Evolutionary conservation across 2,329 filamentous ascomycete species (phyloP), one percentile per base, ranked within the genome.

Genomic region (Bipolaris zeicola): DNA sequence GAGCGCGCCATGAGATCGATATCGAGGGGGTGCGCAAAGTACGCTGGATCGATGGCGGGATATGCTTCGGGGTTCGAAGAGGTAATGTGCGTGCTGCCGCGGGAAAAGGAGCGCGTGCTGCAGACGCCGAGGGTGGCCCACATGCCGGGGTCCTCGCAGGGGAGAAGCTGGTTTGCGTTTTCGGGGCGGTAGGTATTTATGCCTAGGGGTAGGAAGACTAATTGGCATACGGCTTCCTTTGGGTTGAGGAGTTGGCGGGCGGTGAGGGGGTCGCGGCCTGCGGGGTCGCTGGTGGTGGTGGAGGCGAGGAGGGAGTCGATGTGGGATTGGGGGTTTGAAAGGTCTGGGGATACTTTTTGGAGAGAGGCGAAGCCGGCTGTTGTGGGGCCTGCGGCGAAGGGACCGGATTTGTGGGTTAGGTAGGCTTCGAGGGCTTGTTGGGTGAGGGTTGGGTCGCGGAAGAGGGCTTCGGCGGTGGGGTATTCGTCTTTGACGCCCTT

Each of bases 21-120:
- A 52, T 82, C 80, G 2, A 79, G 64, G 0, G 80, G 77, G 52
- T 82, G 76, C 6, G 75, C 71, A 16, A 82, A 68, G 36, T 79
- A 80, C 10, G 72, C 72, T 1, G 76, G 73, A 53, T 80, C 76
- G 46, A 82, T 78, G 1, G 58, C 37, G 0, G 78, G 78, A 6
- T 71, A 57, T 1, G 56, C 66, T 0, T 61, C 60, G 0, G 72
- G 65, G 37, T 77, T 64, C 0, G 76, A 77, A 0, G 58, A 55
- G 5, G 48, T 50, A 20, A 81, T 75, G 49, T 81, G 79, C 0
- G 74, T 62, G 14, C 52, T 73, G 4, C 78, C 79, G 16, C 78
- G 74, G 1, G 79, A 80, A 48, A 79, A 75, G 1, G 78, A 75
- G 57, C 80, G 67, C 31, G 60, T 58, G 10, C 65, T 53, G 44